phyloP scores from a whole-genome alignment of 2,329 filamentous ascomycete species.

The Knufia petricola region DNA sequence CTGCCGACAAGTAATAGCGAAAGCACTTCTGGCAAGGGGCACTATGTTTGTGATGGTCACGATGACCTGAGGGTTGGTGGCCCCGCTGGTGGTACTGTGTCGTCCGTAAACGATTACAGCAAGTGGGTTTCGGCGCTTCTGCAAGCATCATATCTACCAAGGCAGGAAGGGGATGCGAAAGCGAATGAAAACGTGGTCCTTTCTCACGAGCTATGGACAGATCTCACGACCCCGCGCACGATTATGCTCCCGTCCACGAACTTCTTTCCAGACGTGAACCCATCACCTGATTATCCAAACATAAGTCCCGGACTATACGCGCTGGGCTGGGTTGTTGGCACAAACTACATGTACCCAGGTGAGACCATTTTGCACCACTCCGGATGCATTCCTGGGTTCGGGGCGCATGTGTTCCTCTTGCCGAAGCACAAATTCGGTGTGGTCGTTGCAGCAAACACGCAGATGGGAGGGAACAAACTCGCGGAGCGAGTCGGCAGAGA shows the following conservation, averaged over 20 bases:
- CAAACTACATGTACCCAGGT: background rate
- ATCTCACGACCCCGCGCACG: constrained; percentile 27
- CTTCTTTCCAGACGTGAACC: constrained; percentile 1
- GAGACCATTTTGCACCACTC: constrained; percentile 5
- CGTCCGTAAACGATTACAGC: constrained; percentile 24
- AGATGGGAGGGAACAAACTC: background rate
- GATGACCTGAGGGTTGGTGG: constrained; percentile 10
- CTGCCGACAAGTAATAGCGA: too few species aligned
- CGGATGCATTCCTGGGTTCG: constrained; percentile 9
- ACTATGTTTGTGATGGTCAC: constrained; percentile 3
- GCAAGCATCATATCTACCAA: constrained; percentile 13
- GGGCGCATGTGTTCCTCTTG: constrained; percentile 6
- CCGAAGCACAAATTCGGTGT: constrained; percentile 10
- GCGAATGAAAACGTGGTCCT: constrained; percentile 9
- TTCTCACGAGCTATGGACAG: constrained; percentile 28
- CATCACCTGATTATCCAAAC: constrained; percentile 1
- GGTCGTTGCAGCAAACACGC: constrained; percentile 7
- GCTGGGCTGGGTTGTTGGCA: background rate
- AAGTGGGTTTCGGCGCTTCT: constrained; percentile 19
- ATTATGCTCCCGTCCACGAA: background rate
- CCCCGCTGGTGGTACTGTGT: constrained; percentile 13
- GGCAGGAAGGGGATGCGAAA: background rate
- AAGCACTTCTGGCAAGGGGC: background rate
- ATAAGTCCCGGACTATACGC: background rate
- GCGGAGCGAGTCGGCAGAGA: constrained; percentile 6